These are phyloP conservation scores for Auricularia sp. DNA, from an alignment of 768 basidiomycete genomes.

Conservation along the genomic window DNA sequence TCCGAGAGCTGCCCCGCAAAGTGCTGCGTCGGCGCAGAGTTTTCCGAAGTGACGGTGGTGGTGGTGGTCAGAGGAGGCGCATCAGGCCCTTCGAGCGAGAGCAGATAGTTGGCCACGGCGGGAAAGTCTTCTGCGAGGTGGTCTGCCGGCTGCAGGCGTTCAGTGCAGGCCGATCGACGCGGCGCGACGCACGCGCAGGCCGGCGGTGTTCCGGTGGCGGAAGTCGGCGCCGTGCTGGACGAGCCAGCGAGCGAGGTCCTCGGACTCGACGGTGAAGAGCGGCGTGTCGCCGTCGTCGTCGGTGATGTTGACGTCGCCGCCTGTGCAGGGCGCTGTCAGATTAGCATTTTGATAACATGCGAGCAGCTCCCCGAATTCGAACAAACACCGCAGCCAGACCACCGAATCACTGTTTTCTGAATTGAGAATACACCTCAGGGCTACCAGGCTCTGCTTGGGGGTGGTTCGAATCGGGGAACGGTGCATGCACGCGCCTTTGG, in stretches of 20 bases:
- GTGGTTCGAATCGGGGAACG: too few relatives aligned
- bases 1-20: constrained; percentile 39
- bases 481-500: constrained; percentile 37
- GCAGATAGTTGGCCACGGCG: constrained; percentile 52
- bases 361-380: too few relatives aligned
- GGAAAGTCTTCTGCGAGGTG: constrained; percentile 65
- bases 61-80: constrained; percentile 7
- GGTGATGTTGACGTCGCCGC: constrained; percentile 78
- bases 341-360: too few relatives aligned
- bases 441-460: too few relatives aligned
- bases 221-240: constrained; percentile 66
- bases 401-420: too few relatives aligned
- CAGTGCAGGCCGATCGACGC: constrained; percentile 1
- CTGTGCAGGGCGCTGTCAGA: constrained; percentile 22
- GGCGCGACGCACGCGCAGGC: constrained; percentile 52
- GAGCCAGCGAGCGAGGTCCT: constrained; percentile 68
- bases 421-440: too few relatives aligned
- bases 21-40: constrained; percentile 60
- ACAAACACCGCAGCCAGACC: too few relatives aligned
- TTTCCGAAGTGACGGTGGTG: constrained; percentile 10
- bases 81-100: constrained; percentile 24
- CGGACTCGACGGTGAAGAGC: constrained; percentile 76
- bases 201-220: constrained; percentile 55
- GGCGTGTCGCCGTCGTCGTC: constrained; percentile 90
- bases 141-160: constrained; percentile 46